phyloP scores from a whole-genome alignment of 2,329 filamentous ascomycete species.

The Trichoderma koningiopsis region DNA sequence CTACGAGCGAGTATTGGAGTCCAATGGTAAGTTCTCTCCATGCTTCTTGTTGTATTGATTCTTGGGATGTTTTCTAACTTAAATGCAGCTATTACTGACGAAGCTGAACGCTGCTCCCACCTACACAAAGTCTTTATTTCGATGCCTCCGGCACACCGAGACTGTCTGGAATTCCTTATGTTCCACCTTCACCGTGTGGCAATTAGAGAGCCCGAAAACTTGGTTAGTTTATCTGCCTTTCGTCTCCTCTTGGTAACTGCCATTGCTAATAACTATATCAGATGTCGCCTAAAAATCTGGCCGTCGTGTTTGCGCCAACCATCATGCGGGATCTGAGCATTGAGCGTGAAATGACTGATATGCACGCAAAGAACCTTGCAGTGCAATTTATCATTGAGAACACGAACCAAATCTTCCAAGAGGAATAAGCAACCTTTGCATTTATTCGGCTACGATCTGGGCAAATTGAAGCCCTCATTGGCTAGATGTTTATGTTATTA shows the following conservation, averaged over 20 bases:
- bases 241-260: background rate
- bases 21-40: conserved; percentile 62
- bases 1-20: conserved; percentile 86
- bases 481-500: background rate
- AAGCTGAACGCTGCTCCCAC: conserved; percentile 68
- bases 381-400: conserved; percentile 94
- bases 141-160: conserved; percentile 80
- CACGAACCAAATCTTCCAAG: conserved; percentile 76
- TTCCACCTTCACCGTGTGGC: conserved; percentile 91
- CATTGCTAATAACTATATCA: conserved; percentile 38
- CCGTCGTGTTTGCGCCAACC: conserved; percentile 95
- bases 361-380: conserved; percentile 87
- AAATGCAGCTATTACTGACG: conserved; percentile 62
- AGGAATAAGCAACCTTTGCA: conserved; percentile 34
- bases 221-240: conserved; percentile 56
- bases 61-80: conserved; percentile 17
- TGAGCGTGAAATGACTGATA: conserved; percentile 94
- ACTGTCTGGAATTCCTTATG: conserved; percentile 90
- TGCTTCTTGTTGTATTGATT: background rate
- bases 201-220: conserved; percentile 77
- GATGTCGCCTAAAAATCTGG: conserved; percentile 96
- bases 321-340: conserved; percentile 92
- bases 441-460: background rate
- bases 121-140: conserved; percentile 73
- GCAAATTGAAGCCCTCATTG: background rate